Evolutionary conservation across 2,329 filamentous ascomycete species (phyloP).

Genomic region (Verticillium tricorpus): DNA sequence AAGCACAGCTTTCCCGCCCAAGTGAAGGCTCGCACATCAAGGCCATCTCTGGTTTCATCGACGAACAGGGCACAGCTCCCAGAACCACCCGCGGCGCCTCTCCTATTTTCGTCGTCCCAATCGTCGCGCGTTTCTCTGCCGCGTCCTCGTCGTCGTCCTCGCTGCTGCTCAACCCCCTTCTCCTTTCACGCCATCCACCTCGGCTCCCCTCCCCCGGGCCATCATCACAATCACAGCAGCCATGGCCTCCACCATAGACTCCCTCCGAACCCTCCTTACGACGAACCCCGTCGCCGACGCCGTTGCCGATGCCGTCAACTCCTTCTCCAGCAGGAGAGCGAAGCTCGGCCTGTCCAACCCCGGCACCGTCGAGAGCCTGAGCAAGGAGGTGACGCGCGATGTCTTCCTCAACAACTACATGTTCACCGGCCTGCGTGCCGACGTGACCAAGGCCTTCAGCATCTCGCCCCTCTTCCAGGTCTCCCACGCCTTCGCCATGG

Average conservation of each 20-base stretch:
- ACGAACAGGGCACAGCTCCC: neutral
- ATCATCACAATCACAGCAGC: conserved; percentile 20
- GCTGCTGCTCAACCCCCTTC: conserved; percentile 12
- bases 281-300: conserved; percentile 68
- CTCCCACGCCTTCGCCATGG: conserved; percentile 94
- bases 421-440: conserved; percentile 93
- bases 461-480: conserved; percentile 92
- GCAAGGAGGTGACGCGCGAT: conserved; percentile 91
- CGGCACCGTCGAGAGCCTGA: conserved; percentile 83
- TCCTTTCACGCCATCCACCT: conserved; percentile 2
- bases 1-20: neutral
- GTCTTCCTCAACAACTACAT: conserved; percentile 94
- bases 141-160: conserved; percentile 14
- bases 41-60: conserved; percentile 1
- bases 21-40: neutral
- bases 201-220: neutral
- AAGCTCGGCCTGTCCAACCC: conserved; percentile 88
- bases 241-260: conserved; percentile 44
- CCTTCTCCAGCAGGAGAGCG: conserved; percentile 80
- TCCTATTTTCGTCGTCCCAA: conserved; percentile 7
- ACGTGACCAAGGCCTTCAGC: conserved; percentile 95
- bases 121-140: conserved; percentile 2
- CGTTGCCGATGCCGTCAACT: conserved; percentile 71
- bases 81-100: conserved; percentile 1
- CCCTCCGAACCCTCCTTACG: conserved; percentile 57